phyloP scores from a whole-genome alignment of 2,329 filamentous ascomycete genomes.

The Colletotrichum endophyticum region DNA sequence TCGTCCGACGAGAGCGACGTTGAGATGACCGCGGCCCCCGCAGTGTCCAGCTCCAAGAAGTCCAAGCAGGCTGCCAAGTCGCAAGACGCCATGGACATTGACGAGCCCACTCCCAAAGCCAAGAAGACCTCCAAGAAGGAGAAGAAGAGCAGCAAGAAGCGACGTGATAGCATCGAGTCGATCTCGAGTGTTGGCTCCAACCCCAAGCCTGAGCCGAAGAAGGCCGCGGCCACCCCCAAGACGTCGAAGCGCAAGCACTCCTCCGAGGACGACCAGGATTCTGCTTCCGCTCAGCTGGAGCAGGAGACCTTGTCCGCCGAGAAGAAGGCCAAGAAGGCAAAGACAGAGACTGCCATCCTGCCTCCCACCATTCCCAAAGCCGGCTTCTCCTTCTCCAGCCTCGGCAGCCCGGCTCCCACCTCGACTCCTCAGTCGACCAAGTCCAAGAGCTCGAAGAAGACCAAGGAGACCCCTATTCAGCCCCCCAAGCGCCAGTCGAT shows the following conservation, averaged over 20 bases:
- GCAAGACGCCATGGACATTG: slow-evolving; percentile 24
- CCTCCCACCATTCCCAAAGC: slow-evolving; percentile 34
- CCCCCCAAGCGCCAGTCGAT: slow-evolving; percentile 3
- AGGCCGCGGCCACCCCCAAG: slow-evolving; percentile 5
- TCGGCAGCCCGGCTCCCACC: slow-evolving; percentile 24
- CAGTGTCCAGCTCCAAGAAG: slow-evolving; percentile 32
- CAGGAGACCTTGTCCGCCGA: slow-evolving; percentile 36
- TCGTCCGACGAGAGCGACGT: slow-evolving; percentile 48
- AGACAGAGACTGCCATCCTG: slow-evolving; percentile 34
- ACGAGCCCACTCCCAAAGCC: slow-evolving; percentile 21
- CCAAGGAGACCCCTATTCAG: slow-evolving; percentile 33
- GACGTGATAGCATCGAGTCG: slow-evolving; percentile 19
- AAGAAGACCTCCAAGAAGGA: slow-evolving; percentile 30
- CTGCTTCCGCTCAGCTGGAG: slow-evolving; percentile 37
- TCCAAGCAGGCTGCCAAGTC: slow-evolving; percentile 34
- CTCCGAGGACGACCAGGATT: slow-evolving; percentile 39
- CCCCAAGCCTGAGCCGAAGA: neutral
- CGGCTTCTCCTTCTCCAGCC: slow-evolving; percentile 20
- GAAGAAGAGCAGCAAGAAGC: slow-evolving; percentile 41
- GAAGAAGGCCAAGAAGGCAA: slow-evolving; percentile 44
- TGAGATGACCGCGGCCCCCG: slow-evolving; percentile 48
- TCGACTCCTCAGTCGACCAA: slow-evolving; percentile 25
- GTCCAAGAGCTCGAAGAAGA: slow-evolving; percentile 33
- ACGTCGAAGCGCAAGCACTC: slow-evolving; percentile 22
- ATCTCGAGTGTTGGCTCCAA: slow-evolving; percentile 13